Conservation (phyloP, 805 yeast species). For the Starmerella sirachaensis region DNA sequence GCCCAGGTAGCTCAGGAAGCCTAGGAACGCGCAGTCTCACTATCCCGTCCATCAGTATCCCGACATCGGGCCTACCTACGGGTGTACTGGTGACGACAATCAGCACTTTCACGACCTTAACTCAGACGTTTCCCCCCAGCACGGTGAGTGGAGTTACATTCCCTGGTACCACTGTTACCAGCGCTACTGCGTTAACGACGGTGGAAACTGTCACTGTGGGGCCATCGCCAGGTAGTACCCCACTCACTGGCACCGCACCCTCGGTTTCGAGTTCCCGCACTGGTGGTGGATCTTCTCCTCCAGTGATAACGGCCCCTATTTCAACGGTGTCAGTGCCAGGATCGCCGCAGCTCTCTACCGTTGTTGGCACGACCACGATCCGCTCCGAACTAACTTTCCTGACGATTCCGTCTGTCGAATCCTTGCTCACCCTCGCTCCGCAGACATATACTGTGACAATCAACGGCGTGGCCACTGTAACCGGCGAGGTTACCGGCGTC, state of each 20-base stretch:
- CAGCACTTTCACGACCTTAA: not conserved
- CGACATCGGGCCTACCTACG: conserved; percentile 1
- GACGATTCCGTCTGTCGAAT: conserved; percentile 13
- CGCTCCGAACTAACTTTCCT: conserved; percentile 5
- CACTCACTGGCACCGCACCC: not conserved
- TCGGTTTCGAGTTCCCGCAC: not conserved
- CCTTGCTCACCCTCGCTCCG: conserved; percentile 13
- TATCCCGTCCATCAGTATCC: conserved; percentile 1
- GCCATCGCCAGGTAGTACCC: not conserved
- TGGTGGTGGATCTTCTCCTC: not conserved
- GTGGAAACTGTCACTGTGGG: conserved; percentile 1
- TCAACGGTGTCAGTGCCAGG: not conserved
- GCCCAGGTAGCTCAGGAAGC: too few species aligned
- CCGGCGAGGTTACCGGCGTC: conserved; percentile 15
- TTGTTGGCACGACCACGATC: not conserved
- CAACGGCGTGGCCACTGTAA: conserved; percentile 12
- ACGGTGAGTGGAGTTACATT: conserved; percentile 3
- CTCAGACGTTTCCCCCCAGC: conserved; percentile 1
- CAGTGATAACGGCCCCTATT: too few species aligned
- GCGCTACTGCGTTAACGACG: not conserved
- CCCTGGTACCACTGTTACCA: not conserved
- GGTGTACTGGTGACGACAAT: conserved; percentile 2
- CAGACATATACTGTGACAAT: conserved; percentile 11
- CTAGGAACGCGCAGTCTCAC: not conserved
- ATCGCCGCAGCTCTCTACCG: conserved; percentile 1